Base-by-base conservation (phyloP, 352 stramenopile genomes). In the Pythium grandisporangium region DNA sequence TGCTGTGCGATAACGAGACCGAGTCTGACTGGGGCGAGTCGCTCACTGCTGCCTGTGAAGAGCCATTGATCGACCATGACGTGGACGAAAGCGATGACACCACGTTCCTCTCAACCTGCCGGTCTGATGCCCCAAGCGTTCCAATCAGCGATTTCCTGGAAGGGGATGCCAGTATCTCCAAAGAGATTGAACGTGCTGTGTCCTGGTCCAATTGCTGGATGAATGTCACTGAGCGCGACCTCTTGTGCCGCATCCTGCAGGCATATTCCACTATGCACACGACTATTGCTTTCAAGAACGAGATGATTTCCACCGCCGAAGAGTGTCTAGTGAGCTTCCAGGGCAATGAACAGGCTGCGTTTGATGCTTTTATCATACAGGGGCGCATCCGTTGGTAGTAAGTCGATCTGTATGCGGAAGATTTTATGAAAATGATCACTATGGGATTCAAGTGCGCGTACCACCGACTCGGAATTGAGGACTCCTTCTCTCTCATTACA, bases 151-250 rank as follows among this genome's bases (percentile, higher is more conserved):
- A n/a, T n/a, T n/a, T n/a, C n/a, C n/a, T n/a, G n/a, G n/a, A n/a
- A n/a, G n/a, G n/a, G n/a, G n/a, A n/a, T n/a, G n/a, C n/a, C n/a
- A n/a, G n/a, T n/a, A n/a, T 11, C 36, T 53, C 45, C 45, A 44
- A 50, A 40, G 16, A 50, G 33, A 65, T 65, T 33, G 40, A 56
- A 35, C 41, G 51, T 16, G 49, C 51, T 17, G 56, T 65, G 7
- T 61, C 56, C 20, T 54, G 51, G 39, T 65, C 56, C 16, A 65
- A 55, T 47, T 49, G 42, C 30, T 65, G 56, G 56, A 65, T 65
- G 55, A 63, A 63, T 42, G 57, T 63, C 33, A 39, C 36, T 13
- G 57, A 66, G 48, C 58, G 58, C 3, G 42, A 43, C n/a, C 30
- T 33, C 8, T 37, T 66, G 16, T 63, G 58, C 37, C 46, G 48